These are phyloP conservation scores for Candida gigantensis DNA, from an alignment of 1,139 yeast species.

Conservation along the genomic window DNA sequence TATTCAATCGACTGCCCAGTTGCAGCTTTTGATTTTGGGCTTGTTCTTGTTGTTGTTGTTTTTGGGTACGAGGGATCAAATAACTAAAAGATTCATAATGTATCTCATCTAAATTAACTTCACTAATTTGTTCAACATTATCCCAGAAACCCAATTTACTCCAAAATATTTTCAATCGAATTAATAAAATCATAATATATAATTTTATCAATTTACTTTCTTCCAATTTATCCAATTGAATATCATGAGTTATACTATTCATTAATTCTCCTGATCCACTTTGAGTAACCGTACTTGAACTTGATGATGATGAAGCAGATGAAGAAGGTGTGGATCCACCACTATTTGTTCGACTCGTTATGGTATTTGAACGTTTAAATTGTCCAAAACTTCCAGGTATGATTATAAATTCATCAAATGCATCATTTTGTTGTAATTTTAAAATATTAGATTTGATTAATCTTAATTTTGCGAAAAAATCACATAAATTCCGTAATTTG, in stretches of 20 bases:
- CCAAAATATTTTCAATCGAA: conserved; percentile 66
- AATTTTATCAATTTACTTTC: conserved; percentile 29
- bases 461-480: conserved; percentile 72
- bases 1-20: neutral
- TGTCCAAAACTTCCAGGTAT: conserved; percentile 8
- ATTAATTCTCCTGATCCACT: conserved; percentile 13
- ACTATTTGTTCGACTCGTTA: too few relatives aligned
- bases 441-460: conserved; percentile 55
- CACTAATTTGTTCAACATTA: conserved; percentile 33
- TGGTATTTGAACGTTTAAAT: conserved; percentile 12
- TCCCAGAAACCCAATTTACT: conserved; percentile 77
- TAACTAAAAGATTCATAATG: conserved; percentile 23
- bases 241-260: conserved; percentile 13
- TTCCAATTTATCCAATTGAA: conserved; percentile 20
- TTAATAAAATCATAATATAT: conserved; percentile 28
- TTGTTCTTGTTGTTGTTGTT: neutral
- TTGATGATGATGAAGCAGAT: conserved; percentile 6
- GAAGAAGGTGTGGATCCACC: conserved; percentile 3
- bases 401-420: conserved; percentile 23
- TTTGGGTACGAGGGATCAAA: conserved; percentile 11
- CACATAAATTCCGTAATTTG: conserved; percentile 77
- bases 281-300: too few relatives aligned
- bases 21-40: neutral
- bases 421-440: conserved; percentile 28
- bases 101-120: conserved; percentile 31